Percentiles rank a stretch among this genome's conserved stretches.
Conservation (phyloP, 495 filamentous ascomycete genomes). For the Daldinia concentrica region DNA sequence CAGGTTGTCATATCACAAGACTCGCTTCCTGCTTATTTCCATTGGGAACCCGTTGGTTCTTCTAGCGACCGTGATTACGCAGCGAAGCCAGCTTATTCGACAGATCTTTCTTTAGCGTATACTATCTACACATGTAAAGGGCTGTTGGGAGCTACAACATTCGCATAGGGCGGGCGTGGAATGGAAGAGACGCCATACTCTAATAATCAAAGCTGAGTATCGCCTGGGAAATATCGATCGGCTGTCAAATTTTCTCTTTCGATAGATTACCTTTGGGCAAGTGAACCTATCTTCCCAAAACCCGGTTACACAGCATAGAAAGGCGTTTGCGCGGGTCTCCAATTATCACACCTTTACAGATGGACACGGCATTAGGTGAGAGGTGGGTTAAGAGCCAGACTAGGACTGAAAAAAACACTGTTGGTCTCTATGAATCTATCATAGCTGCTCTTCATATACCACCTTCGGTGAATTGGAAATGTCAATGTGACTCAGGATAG, state of each 20-base stretch:
- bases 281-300: background rate
- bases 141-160: too few relatives aligned
- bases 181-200: conserved; percentile 11
- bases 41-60: conserved; percentile 1
- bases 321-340: background rate
- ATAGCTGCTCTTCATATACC: background rate
- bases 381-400: background rate
- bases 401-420: too few relatives aligned
- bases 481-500: background rate
- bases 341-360: background rate
- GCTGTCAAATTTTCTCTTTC: background rate
- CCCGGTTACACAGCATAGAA: background rate
- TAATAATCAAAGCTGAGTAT: conserved; percentile 25
- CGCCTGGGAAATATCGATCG: conserved; percentile 11
- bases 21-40: background rate
- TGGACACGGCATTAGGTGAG: background rate
- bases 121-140: background rate
- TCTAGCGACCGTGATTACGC: conserved; percentile 3
- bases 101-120: background rate
- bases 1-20: conserved; percentile 5
- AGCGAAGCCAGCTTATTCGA: conserved; percentile 7
- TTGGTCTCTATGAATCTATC: background rate
- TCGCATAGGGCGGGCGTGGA: conserved; percentile 21
- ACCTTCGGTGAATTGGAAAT: background rate
- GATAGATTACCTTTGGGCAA: background rate